Base-by-base conservation (phyloP, 257 asterid genomes). In the Solanum virginianum region DNA sequence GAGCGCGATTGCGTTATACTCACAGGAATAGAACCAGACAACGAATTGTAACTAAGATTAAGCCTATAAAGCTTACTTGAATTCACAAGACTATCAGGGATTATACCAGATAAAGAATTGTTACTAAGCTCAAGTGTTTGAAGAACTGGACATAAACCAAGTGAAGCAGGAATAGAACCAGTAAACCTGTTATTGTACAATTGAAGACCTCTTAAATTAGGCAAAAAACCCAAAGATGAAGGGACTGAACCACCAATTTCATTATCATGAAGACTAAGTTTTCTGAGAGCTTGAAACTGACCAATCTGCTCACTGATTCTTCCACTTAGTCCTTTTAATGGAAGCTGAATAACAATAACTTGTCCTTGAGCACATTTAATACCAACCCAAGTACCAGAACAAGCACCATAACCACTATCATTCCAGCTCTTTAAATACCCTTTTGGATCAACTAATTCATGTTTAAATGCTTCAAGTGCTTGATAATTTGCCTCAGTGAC, bases 361-460 rank as follows among this genome's bases (percentile, higher is more conserved):
- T 95, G 96, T 5, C 98, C 99, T 49, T 90, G 90, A 66, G 99
- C 98, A 88, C 99, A 95, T 84, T 97, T 97, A 45, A 97, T 94
- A 10, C 99, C 99, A 18, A 63, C 84, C 99, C 99, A 95, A 13
- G 88, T 83, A 54, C 98, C 99, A 4, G 97, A 92, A 89, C 99
- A 97, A 87, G 97, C 99, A 54, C 98, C 98, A 63, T 70, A 80
- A 7, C 95, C 98, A 85, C 85, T 70, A 80, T 94, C 98, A 84
- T 97, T 95, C 99, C 99, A 97, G 94, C 97, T 92, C 47, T 59
- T 87, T 81, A 97, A 88, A 90, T 90, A 90, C 49, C 98, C 98
- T 20, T 88, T 94, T 41, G 98, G 98, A 84, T 97, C 99, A 87
- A 90, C 70, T 54, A 97, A 85, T 1, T 91, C 96, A 57, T 91